phyloP scores from a whole-genome alignment of 2,329 filamentous ascomycete genomes.

The Colletotrichum sp. region DNA sequence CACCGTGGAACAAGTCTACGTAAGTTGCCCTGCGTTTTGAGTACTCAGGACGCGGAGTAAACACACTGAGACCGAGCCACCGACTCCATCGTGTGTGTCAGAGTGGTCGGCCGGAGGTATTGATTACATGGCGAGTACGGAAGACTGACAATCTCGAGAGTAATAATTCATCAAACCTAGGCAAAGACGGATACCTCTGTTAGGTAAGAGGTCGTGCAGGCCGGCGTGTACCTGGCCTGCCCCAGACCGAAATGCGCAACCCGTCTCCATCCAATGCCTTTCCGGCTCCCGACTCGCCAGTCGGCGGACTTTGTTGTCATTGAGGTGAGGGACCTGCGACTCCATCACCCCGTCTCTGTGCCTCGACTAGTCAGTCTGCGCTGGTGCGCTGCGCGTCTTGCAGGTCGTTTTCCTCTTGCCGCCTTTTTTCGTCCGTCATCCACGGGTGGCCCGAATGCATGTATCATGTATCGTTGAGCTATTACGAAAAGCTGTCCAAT shows the following conservation, averaged over 20 bases:
- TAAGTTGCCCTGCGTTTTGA: not conserved
- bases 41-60: not conserved
- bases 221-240: constrained; percentile 14
- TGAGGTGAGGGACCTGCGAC: not conserved
- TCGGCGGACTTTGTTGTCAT: not conserved
- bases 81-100: not conserved
- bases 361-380: constrained; percentile 7
- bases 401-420: not conserved
- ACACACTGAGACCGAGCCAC: not conserved
- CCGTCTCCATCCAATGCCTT: constrained; percentile 1
- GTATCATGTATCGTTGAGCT: not conserved
- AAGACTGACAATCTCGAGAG: not conserved
- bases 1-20: not conserved
- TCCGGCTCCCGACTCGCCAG: constrained; percentile 13
- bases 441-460: not conserved
- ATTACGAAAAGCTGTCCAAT: not conserved
- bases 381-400: constrained; percentile 2
- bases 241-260: constrained; percentile 8
- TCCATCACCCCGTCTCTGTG: not conserved
- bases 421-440: constrained; percentile 1
- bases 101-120: not conserved
- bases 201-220: constrained; percentile 3
- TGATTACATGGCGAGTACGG: not conserved
- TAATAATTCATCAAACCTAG: not conserved
- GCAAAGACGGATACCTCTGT: not conserved